These are phyloP conservation scores for Saccharata proteae DNA, from an alignment of 2,329 filamentous ascomycete species.

Conservation along the genomic window DNA sequence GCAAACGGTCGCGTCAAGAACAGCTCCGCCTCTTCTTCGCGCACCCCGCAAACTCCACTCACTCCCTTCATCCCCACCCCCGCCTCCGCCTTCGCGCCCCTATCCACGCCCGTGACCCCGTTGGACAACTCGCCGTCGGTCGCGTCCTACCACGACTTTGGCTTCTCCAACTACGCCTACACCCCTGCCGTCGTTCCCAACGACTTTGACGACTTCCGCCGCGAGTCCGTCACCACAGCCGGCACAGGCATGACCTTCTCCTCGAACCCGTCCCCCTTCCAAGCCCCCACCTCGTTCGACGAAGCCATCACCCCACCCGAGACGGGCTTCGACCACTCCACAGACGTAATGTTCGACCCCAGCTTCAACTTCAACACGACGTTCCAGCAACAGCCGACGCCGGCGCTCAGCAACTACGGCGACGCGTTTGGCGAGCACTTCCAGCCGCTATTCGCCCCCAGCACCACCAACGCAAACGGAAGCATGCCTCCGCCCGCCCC, in stretches of 20 bases:
- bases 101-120: slow-evolving; percentile 23
- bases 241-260: slow-evolving; percentile 25
- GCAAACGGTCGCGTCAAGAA: slow-evolving; percentile 57
- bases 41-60: slow-evolving; percentile 23
- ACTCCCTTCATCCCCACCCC: slow-evolving; percentile 24
- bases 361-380: slow-evolving; percentile 48
- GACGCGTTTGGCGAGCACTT: slow-evolving; percentile 22
- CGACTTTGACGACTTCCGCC: slow-evolving; percentile 22
- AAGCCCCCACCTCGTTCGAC: slow-evolving; percentile 30
- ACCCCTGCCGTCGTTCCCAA: slow-evolving; percentile 20
- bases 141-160: slow-evolving; percentile 22
- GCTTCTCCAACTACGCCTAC: slow-evolving; percentile 10
- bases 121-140: slow-evolving; percentile 31
- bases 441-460: slow-evolving; percentile 4
- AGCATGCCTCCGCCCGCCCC: slow-evolving; percentile 1
- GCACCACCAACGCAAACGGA: slow-evolving; percentile 1
- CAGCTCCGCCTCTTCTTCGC: slow-evolving; percentile 17
- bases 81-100: slow-evolving; percentile 15
- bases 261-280: slow-evolving; percentile 28
- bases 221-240: slow-evolving; percentile 23
- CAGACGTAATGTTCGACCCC: slow-evolving; percentile 43
- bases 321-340: slow-evolving; percentile 39
- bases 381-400: slow-evolving; percentile 45
- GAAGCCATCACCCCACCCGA: slow-evolving; percentile 34
- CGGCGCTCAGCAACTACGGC: slow-evolving; percentile 21